Evolutionary conservation across 495 filamentous ascomycete genomes (phyloP).

Genomic region (Xylaria venustula): DNA sequence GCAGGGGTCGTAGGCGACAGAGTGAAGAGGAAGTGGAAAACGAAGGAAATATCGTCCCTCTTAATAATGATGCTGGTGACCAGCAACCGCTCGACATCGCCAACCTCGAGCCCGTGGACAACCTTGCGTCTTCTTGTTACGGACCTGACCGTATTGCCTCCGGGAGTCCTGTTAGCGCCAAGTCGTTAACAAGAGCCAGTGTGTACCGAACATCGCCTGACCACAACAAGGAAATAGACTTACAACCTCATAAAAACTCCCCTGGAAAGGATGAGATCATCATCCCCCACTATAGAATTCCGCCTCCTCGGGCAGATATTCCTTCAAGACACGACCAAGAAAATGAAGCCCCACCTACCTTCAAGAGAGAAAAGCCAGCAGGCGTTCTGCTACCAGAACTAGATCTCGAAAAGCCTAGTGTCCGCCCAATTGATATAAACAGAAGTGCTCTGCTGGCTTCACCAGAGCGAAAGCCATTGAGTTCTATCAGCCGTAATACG

Average conservation of each 20-base stretch:
- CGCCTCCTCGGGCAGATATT: constrained; percentile 54
- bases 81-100: constrained; percentile 26
- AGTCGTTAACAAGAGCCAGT: constrained; percentile 31
- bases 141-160: constrained; percentile 40
- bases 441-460: constrained; percentile 33
- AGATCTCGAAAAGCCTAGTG: constrained; percentile 56
- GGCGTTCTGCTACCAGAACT: constrained; percentile 53
- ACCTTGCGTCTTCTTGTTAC: constrained; percentile 38
- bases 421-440: constrained; percentile 37
- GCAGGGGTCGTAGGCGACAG: constrained; percentile 68
- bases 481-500: constrained; percentile 75
- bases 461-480: constrained; percentile 68
- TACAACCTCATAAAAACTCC: constrained; percentile 18
- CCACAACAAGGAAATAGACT: constrained; percentile 9
- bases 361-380: constrained; percentile 66
- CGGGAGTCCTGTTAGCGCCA: constrained; percentile 46
- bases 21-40: constrained; percentile 66
- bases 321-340: constrained; percentile 71
- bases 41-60: constrained; percentile 33
- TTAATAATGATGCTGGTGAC: constrained; percentile 36
- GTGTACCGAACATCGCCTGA: constrained; percentile 30
- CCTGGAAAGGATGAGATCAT: constrained; percentile 31
- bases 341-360: constrained; percentile 75
- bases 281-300: constrained; percentile 64
- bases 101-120: constrained; percentile 22